Base-by-base conservation (phyloP, 441 rosid genomes). In the Pelargonium citronellum region DNA sequence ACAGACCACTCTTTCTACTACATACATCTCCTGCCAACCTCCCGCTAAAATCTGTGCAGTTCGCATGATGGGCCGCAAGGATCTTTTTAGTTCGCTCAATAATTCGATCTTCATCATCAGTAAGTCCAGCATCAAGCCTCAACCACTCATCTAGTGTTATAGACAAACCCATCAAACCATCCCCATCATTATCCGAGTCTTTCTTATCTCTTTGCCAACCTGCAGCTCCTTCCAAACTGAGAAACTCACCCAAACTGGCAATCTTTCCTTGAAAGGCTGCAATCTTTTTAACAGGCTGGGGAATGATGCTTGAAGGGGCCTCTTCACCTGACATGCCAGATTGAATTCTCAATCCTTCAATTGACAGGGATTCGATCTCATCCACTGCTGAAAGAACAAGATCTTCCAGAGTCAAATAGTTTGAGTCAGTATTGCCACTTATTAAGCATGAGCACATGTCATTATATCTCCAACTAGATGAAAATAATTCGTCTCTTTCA, bases 321-420 rank as follows among this genome's bases (percentile, higher is more conserved):
- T 74, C 88, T 73, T 84, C 89, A 43, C 78, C 81, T 10, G 91
- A 78, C 88, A 88, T 81, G 79, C 85, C 84, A 64, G 80, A 87
- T 67, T 89, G 91, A 83, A 88, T 83, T 79, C 79, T 87, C 79
- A 87, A 82, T 51, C 93, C 95, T 69, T 89, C 90, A 66, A 89
- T 66, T 37, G 72, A 69, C 64, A 87, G 84, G 75, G 71, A 76
- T 75, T 87, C 88, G 68, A 91, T 83, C 57, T 66, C 84, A 75
- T 79, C 80, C 71, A 87, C 73, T 46, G 84, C 87, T 53, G 79
- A 74, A 61, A 77, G 73, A 65, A 74, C 57, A 75, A 89, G 75
- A 73, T 74, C 77, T 74, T 79, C 83, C 19, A 84, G 69, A 49
- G 83, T 70, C 20, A 77, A 75, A 74, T 49, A 79, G 24, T 84